phyloP scores from a whole-genome alignment of 2,329 filamentous ascomycete genomes.

The Aspergillus arachidicola region DNA sequence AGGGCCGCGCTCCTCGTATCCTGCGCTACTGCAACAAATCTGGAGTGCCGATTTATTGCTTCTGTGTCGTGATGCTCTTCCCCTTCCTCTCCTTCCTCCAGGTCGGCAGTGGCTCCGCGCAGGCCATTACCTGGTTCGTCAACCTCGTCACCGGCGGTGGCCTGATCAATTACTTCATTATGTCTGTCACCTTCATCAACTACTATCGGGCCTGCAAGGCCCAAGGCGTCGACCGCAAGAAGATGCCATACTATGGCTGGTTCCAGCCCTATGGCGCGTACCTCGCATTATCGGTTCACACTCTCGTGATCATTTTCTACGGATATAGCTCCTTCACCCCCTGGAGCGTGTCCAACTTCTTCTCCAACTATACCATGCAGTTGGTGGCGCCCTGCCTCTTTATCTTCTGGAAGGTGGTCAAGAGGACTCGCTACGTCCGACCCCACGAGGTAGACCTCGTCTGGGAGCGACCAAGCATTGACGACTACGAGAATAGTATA shows the following conservation, averaged over 20 bases:
- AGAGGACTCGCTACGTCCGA: constrained; percentile 57
- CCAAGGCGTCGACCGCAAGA: constrained; percentile 55
- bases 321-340: constrained; percentile 57
- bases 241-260: constrained; percentile 60
- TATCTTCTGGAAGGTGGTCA: constrained; percentile 64
- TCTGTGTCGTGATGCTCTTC: constrained; percentile 57
- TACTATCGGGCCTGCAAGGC: constrained; percentile 59
- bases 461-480: constrained; percentile 14
- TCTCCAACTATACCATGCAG: constrained; percentile 59
- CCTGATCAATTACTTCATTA: constrained; percentile 64
- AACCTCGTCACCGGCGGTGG: constrained; percentile 60
- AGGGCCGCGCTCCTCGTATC: constrained; percentile 57
- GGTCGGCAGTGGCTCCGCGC: constrained; percentile 51
- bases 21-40: constrained; percentile 61
- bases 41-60: constrained; percentile 64
- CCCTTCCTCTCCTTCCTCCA: constrained; percentile 58
- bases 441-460: constrained; percentile 60
- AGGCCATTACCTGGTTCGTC: constrained; percentile 58
- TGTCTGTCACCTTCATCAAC: constrained; percentile 60
- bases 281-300: not conserved
- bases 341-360: constrained; percentile 48
- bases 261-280: constrained; percentile 61
- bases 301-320: constrained; percentile 42
- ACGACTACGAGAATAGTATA: constrained; percentile 14
- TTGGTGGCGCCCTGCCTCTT: constrained; percentile 57